Evolutionary conservation across 129 eudicot species (phyloP), one percentile per base, ranked within the genome.

Genomic region (Artemisia argyi): DNA sequence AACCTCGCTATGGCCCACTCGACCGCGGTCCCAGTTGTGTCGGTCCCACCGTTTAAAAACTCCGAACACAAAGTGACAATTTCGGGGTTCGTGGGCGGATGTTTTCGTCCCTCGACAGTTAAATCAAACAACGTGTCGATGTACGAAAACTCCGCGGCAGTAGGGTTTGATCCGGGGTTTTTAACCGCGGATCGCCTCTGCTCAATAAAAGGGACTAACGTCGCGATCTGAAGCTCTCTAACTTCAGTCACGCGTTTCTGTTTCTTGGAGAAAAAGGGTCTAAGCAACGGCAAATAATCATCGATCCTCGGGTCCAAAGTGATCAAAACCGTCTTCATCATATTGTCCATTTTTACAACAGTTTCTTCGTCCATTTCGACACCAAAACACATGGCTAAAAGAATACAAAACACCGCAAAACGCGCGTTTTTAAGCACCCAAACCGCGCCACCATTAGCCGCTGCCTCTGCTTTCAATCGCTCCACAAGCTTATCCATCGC

Each of bases 1-100:
- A 90, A 42, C 75, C 97, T 60, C 4, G 82, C 97, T 5, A 90
- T 79, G 48, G 87, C 97, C 97, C 97, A 90, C 76, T 90, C 97
- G 32, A 90, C 71, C 14, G 95, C 97, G 1, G 97, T 90, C 11
- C 72, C 97, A 4, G 97, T 90, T 11, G 97, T 87, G 68, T 90
- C 97, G 3, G 97, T 87, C 2, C 97, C 97, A 18, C 97, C 97
- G 61, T 90, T 90, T 5, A 90, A 73, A 22, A 87, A 87, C 80
- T 90, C 97, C 2, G 97, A 90, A 58, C 95, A 87, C 4, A 90
- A 73, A 0, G 95, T 83, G 17, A 87, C 97, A 5, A 90, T 75
- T 72, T 90, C 97, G 0, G 84, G 65, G 15, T 81, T 63, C 0
- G 84, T 72, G 7, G 85, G 86, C 14, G 77, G 20, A 1, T 88